A percentile compares a stretch with the other conserved stretches of the same genome.
Evolutionary conservation across 331 rosid species (phyloP).

Genomic region (Rhamnella rubrinervis): DNA sequence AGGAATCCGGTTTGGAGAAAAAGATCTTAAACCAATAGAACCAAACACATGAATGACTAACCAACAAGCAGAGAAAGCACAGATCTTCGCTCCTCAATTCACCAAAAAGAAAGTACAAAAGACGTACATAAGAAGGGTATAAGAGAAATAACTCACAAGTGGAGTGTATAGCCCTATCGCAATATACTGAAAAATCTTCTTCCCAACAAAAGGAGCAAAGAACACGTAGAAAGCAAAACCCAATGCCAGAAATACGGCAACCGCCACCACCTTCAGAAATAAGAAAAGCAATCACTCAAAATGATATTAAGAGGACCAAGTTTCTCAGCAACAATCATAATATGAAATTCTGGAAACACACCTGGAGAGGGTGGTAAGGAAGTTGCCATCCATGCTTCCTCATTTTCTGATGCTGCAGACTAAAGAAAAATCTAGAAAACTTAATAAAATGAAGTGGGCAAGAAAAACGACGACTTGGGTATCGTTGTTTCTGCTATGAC

Average conservation of each 20-base stretch:
- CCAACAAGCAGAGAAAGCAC: constrained; percentile 25
- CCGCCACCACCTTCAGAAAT: constrained; percentile 79
- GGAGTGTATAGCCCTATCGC: constrained; percentile 90
- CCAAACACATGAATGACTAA: constrained; percentile 34
- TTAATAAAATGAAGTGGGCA: constrained; percentile 9
- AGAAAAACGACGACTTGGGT: constrained; percentile 26
- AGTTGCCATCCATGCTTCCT: constrained; percentile 98
- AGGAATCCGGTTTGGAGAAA: constrained; percentile 27
- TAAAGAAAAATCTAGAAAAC: constrained; percentile 19
- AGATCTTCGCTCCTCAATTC: constrained; percentile 55
- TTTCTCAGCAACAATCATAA: background rate
- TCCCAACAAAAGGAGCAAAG: constrained; percentile 96
- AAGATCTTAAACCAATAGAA: constrained; percentile 10
- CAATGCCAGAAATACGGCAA: constrained; percentile 93
- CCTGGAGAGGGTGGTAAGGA: constrained; percentile 99
- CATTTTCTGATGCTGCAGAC: constrained; percentile 50
- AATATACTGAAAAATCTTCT: constrained; percentile 74
- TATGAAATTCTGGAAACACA: constrained; percentile 25
- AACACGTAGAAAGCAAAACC: constrained; percentile 98
- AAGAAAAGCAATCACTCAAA: constrained; percentile 3
- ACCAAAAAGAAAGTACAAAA: constrained; percentile 13
- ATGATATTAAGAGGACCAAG: constrained; percentile 2
- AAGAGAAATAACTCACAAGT: constrained; percentile 52
- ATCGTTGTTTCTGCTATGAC: constrained; percentile 1
- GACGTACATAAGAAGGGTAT: background rate